Conservation (phyloP, 179 eudicot genomes). For the Heliamphora pulchella region DNA sequence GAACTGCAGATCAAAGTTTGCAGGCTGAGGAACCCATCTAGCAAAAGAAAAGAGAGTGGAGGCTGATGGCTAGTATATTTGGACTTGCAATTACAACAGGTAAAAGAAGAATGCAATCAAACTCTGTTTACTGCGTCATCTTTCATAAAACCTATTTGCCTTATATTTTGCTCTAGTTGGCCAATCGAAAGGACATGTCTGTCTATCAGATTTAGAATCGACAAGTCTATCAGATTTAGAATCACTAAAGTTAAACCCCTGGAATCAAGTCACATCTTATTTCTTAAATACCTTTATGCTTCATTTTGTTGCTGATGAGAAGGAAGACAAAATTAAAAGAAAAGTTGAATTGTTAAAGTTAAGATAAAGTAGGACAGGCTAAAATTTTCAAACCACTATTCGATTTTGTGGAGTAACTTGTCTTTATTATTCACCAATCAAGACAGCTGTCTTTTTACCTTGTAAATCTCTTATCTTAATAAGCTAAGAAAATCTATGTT, state of each 20-base stretch:
- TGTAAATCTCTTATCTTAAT: neutral
- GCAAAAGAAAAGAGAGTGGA: constrained; percentile 2
- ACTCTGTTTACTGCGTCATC: neutral
- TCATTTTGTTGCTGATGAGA: constrained; percentile 1
- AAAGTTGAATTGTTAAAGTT: neutral
- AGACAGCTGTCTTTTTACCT: neutral
- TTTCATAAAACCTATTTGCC: neutral
- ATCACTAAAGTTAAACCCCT: neutral
- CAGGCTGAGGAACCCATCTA: neutral
- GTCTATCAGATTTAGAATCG: neutral
- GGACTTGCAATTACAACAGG: constrained; percentile 6
- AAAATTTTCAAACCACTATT: neutral
- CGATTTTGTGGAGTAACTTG: neutral
- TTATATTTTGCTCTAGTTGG: neutral
- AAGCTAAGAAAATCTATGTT: constrained; percentile 7
- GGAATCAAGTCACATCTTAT: neutral
- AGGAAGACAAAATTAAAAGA: neutral
- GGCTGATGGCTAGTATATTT: neutral
- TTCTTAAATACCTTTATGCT: neutral
- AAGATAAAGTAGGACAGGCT: constrained; percentile 4
- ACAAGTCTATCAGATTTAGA: too few species aligned
- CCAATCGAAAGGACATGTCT: neutral
- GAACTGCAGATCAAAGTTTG: neutral
- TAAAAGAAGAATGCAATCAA: neutral
- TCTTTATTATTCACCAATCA: neutral